Evolutionary conservation across 2,329 filamentous ascomycete genomes (phyloP), one percentile per base, ranked within the genome.

Genomic region (Dactylellina sp.): DNA sequence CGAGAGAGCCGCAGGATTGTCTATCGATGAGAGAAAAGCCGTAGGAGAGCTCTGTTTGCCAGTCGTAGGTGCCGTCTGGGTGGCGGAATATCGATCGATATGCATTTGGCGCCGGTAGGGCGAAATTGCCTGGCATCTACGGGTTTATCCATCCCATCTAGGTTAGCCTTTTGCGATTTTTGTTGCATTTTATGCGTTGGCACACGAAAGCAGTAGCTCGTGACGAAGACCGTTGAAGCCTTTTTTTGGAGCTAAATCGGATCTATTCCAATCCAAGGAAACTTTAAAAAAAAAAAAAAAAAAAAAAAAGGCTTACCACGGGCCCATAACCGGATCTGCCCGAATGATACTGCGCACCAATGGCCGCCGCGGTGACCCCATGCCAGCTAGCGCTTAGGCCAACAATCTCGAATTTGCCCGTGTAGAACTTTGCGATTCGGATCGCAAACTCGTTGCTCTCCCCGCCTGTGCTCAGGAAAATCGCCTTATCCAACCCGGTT

Each of bases 381-480:
- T 90, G 88, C 82, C 84, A 90, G 35, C 84, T 86, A 0, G 84
- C 84, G 0, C 83, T 83, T 59, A 89, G 81, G 0, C 83, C 88
- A 3, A 89, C 86, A 56, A 90, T 84, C 78, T 89, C 87, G 76
- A 87, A 89, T 57, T 88, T 89, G 0, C 87, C 86, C 0, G 88
- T 90, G 77, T 85, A 88, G 7, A 83, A 80, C 76, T 90, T 90
- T 2, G 88, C 88, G 76, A 90, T 83, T 65, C 87, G 86, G 66
- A 90, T 87, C 1, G 88, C 88, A 1, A 86, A 87, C 76, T 90
- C 88, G 71, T 84, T 86, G 47, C 82, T 84, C 78, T 89, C 86
- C 1, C 82, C 83, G 0, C 86, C 86, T 0, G 86, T 89, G 56
- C 82, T 86, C 7, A 88, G 81, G 75, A 89, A 88, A 77, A 88